phyloP scores from a whole-genome alignment of 768 basidiomycete genomes.

The Mrakia gelida region DNA sequence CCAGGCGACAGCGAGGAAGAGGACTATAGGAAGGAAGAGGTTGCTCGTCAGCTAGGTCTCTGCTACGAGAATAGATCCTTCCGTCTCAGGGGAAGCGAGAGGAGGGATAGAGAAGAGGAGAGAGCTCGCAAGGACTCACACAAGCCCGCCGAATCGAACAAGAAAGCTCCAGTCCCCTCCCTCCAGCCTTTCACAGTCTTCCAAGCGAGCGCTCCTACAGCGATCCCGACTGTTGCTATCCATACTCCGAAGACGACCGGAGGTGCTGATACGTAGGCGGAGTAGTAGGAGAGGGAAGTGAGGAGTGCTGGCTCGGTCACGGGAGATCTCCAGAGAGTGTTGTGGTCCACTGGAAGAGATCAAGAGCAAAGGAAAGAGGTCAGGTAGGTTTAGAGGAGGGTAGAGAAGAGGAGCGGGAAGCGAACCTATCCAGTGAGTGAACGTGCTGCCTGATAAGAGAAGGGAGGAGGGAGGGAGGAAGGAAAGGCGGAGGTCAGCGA shows the following conservation, averaged over 20 bases:
- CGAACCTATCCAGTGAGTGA: slow-evolving; percentile 73
- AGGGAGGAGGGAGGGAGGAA: neutral
- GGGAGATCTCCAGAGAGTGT: slow-evolving; percentile 43
- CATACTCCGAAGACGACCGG: slow-evolving; percentile 34
- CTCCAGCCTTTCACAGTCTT: slow-evolving; percentile 38
- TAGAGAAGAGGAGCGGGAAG: slow-evolving; percentile 52
- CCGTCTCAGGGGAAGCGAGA: no score
- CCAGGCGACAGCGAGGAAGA: slow-evolving; percentile 23
- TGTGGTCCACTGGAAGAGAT: slow-evolving; percentile 41
- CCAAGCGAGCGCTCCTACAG: slow-evolving; percentile 36
- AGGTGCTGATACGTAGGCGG: slow-evolving; percentile 38
- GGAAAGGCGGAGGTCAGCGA: neutral
- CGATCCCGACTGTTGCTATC: slow-evolving; percentile 38
- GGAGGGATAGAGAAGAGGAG: slow-evolving; percentile 4
- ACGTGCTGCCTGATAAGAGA: slow-evolving; percentile 21
- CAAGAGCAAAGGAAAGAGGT: neutral
- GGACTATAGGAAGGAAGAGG: slow-evolving; percentile 12
- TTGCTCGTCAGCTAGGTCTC: neutral
- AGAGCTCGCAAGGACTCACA: slow-evolving; percentile 37
- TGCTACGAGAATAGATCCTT: no score
- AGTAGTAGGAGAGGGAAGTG: slow-evolving; percentile 43
- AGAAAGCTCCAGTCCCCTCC: slow-evolving; percentile 39
- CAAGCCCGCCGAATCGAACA: slow-evolving; percentile 44
- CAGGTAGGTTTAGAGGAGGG: no score
- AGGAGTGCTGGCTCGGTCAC: slow-evolving; percentile 40